These are phyloP conservation scores for Rubroboletus pulcherrimus DNA, from an alignment of 768 basidiomycete genomes.

Conservation along the genomic window DNA sequence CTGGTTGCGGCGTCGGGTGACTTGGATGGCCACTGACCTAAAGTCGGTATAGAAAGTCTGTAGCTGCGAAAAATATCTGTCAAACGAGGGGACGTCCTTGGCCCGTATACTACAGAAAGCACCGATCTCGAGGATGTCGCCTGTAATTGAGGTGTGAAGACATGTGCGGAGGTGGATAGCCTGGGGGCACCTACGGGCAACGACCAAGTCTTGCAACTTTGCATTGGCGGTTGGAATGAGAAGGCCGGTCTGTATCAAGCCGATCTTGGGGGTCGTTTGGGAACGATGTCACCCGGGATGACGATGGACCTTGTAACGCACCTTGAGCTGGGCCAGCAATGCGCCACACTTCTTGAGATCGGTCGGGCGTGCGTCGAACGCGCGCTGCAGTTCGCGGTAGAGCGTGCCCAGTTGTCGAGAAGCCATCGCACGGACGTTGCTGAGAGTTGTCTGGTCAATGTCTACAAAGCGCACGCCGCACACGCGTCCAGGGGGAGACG, in stretches of 20 bases:
- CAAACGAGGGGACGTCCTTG: constrained; percentile 87
- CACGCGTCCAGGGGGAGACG: constrained; percentile 42
- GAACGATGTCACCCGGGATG: not conserved
- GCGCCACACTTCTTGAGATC: constrained; percentile 65
- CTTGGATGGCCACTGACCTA: constrained; percentile 40
- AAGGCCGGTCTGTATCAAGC: constrained; percentile 71
- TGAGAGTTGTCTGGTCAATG: not conserved
- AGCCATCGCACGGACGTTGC: constrained; percentile 38
- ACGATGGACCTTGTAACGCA: constrained; percentile 20
- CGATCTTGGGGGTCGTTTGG: constrained; percentile 46
- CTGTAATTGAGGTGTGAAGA: constrained; percentile 36
- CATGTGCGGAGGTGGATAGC: not conserved
- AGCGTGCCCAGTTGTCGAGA: constrained; percentile 51
- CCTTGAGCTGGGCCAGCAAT: constrained; percentile 75
- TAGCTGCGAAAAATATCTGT: constrained; percentile 91
- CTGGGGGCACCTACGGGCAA: constrained; percentile 58
- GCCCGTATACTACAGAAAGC: constrained; percentile 90
- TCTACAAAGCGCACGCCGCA: not conserved
- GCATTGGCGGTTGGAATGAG: constrained; percentile 67
- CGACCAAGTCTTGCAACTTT: constrained; percentile 62
- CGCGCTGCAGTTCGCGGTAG: constrained; percentile 63
- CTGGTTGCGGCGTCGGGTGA: constrained; percentile 2
- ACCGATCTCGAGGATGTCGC: constrained; percentile 94
- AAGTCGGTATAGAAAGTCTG: constrained; percentile 88
- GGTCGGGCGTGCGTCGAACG: constrained; percentile 61